phyloP scores from a whole-genome alignment of 805 yeast genomes.

The Cyberlindnera euphorbiiphila region DNA sequence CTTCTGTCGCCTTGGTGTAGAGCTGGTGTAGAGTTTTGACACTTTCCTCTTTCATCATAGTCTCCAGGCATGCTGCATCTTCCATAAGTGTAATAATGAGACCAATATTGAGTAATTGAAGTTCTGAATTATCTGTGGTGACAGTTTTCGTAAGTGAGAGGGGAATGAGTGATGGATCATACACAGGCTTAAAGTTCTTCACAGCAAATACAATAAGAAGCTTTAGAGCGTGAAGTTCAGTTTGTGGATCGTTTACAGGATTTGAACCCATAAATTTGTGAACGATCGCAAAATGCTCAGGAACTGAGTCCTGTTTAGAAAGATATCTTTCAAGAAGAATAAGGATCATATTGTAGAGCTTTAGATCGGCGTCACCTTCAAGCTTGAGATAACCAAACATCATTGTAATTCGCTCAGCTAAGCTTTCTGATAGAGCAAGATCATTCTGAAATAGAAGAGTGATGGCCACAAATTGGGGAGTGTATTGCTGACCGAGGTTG shows the following conservation, averaged over 20 bases:
- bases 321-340: slow-evolving; percentile 16
- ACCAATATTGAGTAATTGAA: slow-evolving; percentile 22
- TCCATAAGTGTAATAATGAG: slow-evolving; percentile 23
- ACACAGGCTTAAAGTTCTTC: slow-evolving; percentile 9
- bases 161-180: neutral
- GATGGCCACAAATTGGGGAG: slow-evolving; percentile 13
- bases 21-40: slow-evolving; percentile 11
- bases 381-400: neutral
- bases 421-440: slow-evolving; percentile 1
- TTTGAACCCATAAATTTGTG: neutral
- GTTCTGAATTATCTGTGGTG: slow-evolving; percentile 8
- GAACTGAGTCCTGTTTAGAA: neutral
- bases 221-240: slow-evolving; percentile 13
- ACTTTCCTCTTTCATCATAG: neutral
- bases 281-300: neutral
- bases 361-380: neutral
- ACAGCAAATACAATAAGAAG: slow-evolving; percentile 18
- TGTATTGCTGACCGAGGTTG: slow-evolving; percentile 8
- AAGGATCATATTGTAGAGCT: slow-evolving; percentile 14
- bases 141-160: neutral
- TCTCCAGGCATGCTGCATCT: slow-evolving; percentile 6
- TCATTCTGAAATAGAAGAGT: slow-evolving; percentile 18
- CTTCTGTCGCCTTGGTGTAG: slow-evolving; percentile 2
- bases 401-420: neutral
- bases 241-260: neutral